Conservation (phyloP, 2,329 filamentous ascomycete genomes). For the Tothia fuscella region DNA sequence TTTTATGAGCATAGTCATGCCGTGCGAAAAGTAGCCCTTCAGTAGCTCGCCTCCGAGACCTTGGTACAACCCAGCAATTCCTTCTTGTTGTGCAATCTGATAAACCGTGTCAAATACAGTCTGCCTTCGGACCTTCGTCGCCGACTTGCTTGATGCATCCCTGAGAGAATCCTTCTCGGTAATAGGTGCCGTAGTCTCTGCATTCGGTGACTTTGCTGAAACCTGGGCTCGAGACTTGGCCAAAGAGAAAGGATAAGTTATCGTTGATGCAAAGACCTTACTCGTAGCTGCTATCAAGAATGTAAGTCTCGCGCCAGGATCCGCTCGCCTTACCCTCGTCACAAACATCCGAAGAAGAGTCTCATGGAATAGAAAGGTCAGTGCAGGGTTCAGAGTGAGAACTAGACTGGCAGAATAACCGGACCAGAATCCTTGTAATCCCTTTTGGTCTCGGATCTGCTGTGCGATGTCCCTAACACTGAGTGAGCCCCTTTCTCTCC, state of each 20-base stretch:
- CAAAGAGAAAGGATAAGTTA: conserved; percentile 78
- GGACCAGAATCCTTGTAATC: conserved; percentile 69
- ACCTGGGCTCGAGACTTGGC: conserved; percentile 73
- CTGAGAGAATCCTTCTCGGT: conserved; percentile 5
- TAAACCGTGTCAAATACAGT: conserved; percentile 54
- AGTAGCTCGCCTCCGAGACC: conserved; percentile 65
- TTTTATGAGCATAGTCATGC: conserved; percentile 78
- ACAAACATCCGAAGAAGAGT: conserved; percentile 51
- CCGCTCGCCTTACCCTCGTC: conserved; percentile 37
- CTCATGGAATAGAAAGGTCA: conserved; percentile 77
- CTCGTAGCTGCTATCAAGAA: conserved; percentile 63
- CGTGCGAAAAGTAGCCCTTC: conserved; percentile 76
- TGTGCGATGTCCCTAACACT: conserved; percentile 44
- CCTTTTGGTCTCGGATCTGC: conserved; percentile 56
- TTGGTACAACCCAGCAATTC: conserved; percentile 57
- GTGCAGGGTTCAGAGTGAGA: conserved; percentile 70
- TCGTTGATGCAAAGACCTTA: conserved; percentile 62
- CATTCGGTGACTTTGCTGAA: conserved; percentile 25
- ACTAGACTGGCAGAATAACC: conserved; percentile 74
- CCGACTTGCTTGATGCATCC: conserved; percentile 12
- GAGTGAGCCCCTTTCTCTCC: conserved; percentile 16
- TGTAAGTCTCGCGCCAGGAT: conserved; percentile 42
- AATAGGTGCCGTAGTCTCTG: conserved; percentile 13
- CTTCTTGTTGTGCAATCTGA: conserved; percentile 49
- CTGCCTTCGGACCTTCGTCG: conserved; percentile 19